Conservation (phyloP, 768 basidiomycete species). For the Tylopilus rubrobrunneus region DNA sequence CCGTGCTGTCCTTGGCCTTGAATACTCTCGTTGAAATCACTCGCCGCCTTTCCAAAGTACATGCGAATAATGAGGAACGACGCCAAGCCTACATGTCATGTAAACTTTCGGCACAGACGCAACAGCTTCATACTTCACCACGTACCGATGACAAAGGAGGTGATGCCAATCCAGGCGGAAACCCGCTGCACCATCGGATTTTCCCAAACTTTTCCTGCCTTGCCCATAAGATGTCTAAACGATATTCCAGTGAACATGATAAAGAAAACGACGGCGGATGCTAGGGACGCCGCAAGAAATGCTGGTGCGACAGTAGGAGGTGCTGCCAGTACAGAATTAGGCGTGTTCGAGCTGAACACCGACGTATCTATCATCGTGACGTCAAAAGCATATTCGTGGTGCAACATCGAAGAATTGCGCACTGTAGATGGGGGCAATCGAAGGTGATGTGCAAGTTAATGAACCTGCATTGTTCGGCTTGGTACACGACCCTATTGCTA, state of each 20-base stretch:
- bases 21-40: constrained; percentile 72
- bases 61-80: constrained; percentile 71
- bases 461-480: constrained; percentile 43
- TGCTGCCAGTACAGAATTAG: constrained; percentile 52
- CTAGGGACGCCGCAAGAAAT: constrained; percentile 60
- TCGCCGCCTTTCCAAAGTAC: constrained; percentile 77
- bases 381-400: not conserved
- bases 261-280: constrained; percentile 59
- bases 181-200: constrained; percentile 53
- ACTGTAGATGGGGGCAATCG: constrained; percentile 63
- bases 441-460: constrained; percentile 53
- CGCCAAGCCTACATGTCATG: constrained; percentile 49
- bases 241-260: constrained; percentile 61
- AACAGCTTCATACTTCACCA: not conserved
- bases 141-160: constrained; percentile 72
- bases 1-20: constrained; percentile 46
- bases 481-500: constrained; percentile 60
- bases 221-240: constrained; percentile 62
- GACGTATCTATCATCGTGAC: constrained; percentile 49
- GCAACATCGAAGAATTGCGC: constrained; percentile 16
- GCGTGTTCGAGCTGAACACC: constrained; percentile 53
- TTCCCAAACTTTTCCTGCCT: constrained; percentile 46
- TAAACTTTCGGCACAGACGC: not conserved
- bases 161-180: constrained; percentile 72
- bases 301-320: constrained; percentile 59